Evolutionary conservation across 2,329 filamentous ascomycete genomes (phyloP).

Genomic region (Aciculosporium take): DNA sequence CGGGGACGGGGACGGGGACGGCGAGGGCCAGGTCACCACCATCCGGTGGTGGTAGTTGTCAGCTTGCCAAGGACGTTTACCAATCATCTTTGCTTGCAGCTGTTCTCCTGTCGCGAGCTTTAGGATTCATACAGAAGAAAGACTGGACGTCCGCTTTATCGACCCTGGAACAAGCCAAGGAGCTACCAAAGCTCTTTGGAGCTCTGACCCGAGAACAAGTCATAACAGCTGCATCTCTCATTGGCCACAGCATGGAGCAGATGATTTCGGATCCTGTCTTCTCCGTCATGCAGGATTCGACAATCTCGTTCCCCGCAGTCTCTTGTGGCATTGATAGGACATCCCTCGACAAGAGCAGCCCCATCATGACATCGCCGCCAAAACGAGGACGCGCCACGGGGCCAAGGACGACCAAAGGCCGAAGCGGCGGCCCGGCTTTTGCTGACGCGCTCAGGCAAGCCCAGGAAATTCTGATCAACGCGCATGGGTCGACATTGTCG

Average conservation of each 20-base stretch:
- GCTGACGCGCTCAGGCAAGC: conserved; percentile 48
- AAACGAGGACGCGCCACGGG: conserved; percentile 14
- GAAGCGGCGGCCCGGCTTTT: conserved; percentile 26
- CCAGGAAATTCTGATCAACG: conserved; percentile 49
- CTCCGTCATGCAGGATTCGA: conserved; percentile 83
- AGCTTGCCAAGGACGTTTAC: conserved; percentile 19
- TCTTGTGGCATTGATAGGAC: conserved; percentile 27
- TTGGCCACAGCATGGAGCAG: conserved; percentile 54
- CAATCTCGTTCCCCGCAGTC: conserved; percentile 70
- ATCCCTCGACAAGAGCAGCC: conserved; percentile 21
- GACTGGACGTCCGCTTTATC: conserved; percentile 45
- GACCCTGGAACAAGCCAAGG: conserved; percentile 36
- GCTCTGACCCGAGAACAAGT: conserved; percentile 38
- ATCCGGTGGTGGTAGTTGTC: conserved; percentile 7
- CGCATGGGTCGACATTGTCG: conserved; percentile 42
- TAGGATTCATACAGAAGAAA: conserved; percentile 31
- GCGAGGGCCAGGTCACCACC: conserved; percentile 9
- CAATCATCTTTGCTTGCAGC: conserved; percentile 23
- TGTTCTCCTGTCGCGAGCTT: conserved; percentile 24
- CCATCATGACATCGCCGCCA: conserved; percentile 23
- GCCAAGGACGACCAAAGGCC: conserved; percentile 17
- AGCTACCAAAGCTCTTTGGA: conserved; percentile 26
- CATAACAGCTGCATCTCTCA: conserved; percentile 51
- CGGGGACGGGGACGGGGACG: conserved; percentile 6
- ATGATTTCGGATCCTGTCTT: conserved; percentile 73